phyloP scores from a whole-genome alignment of 2,329 filamentous ascomycete species.

The Kalaharituber pfeilii region DNA sequence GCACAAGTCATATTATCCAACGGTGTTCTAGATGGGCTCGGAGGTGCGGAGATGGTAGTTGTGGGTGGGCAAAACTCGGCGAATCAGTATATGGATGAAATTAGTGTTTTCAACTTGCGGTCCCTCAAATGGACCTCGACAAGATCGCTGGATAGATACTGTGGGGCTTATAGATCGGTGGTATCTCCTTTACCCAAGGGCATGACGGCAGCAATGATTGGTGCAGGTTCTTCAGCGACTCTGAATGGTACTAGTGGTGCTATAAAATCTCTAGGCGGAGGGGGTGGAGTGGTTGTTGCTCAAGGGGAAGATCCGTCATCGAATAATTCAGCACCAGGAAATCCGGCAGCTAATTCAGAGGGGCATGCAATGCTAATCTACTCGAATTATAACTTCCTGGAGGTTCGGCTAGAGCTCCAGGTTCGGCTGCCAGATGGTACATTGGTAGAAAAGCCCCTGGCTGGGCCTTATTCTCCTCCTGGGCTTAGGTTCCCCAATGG shows the following conservation, averaged over 20 bases:
- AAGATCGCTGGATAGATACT: conserved; percentile 71
- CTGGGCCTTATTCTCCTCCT: conserved; percentile 67
- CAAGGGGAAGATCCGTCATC: background rate
- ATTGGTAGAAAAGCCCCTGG: conserved; percentile 76
- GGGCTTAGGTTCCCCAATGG: conserved; percentile 91
- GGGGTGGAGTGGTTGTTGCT: background rate
- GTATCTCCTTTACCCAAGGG: conserved; percentile 51
- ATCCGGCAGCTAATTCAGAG: conserved; percentile 10
- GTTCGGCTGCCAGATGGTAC: conserved; percentile 69
- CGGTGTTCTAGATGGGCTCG: conserved; percentile 72
- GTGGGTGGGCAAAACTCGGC: conserved; percentile 90
- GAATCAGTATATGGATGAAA: conserved; percentile 99
- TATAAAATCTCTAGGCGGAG: background rate
- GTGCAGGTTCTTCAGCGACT: conserved; percentile 25
- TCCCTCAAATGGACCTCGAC: conserved; percentile 93
- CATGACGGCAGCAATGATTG: conserved; percentile 30
- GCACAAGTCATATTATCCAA: conserved; percentile 56
- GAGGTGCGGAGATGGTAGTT: conserved; percentile 91
- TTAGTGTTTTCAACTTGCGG: conserved; percentile 91
- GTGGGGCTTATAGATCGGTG: conserved; percentile 89
- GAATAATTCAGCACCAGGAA: conserved; percentile 2
- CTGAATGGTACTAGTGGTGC: background rate
- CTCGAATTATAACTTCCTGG: conserved; percentile 96
- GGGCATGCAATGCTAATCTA: conserved; percentile 68
- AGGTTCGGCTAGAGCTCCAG: conserved; percentile 90